phyloP scores from a whole-genome alignment of 108 stramenopile species.

The Asterionellopsis glacialis region DNA sequence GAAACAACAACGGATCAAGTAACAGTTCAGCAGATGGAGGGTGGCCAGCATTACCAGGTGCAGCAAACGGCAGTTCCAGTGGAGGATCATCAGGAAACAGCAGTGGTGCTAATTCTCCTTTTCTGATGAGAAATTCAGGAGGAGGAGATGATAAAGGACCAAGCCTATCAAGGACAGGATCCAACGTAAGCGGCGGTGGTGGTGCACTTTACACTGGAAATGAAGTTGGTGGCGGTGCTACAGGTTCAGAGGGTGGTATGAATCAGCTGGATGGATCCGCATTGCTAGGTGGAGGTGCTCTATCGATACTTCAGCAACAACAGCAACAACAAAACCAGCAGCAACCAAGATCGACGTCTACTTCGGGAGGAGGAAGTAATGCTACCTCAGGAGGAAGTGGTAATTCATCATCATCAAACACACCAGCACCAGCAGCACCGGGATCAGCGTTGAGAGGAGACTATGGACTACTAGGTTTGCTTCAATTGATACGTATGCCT shows the following conservation, averaged over 20 bases:
- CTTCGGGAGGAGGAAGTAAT: constrained; percentile 21
- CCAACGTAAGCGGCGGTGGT: neutral
- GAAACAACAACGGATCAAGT: constrained; percentile 50
- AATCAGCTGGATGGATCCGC: neutral
- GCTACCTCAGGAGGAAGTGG: constrained; percentile 17
- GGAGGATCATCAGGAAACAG: constrained; percentile 3
- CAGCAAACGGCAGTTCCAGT: constrained; percentile 2
- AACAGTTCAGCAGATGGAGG: constrained; percentile 83
- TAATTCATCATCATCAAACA: constrained; percentile 10
- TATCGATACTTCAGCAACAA: constrained; percentile 21
- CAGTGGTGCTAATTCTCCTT: neutral
- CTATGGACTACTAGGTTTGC: constrained; percentile 90
- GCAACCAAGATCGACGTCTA: constrained; percentile 30
- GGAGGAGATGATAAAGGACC: neutral
- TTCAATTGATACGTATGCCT: constrained; percentile 95
- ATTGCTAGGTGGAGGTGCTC: neutral
- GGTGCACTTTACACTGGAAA: neutral
- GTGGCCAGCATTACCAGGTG: constrained; percentile 63
- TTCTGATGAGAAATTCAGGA: neutral
- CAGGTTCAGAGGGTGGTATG: neutral
- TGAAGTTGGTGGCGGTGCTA: too few relatives aligned
- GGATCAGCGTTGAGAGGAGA: constrained; percentile 83
- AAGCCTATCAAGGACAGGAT: constrained; percentile 1
- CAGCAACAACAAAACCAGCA: constrained; percentile 18
- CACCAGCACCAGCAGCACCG: constrained; percentile 12